A percentile compares a stretch with the other conserved stretches of the same genome.
Evolutionary conservation across 352 stramenopile species (phyloP).

Genomic region (Globisporangium lucens): DNA sequence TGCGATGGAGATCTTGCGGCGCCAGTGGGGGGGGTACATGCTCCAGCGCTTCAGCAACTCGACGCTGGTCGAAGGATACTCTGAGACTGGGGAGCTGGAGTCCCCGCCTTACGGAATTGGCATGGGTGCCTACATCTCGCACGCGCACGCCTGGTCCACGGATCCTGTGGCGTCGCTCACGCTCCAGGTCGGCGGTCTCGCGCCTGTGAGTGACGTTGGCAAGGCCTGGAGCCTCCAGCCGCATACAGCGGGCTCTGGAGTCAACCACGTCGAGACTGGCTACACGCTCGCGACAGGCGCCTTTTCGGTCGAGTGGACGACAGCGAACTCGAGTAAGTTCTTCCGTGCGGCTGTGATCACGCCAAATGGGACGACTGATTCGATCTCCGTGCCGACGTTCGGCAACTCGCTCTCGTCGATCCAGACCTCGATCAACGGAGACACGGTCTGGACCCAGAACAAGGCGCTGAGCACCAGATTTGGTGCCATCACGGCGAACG

Average conservation of each 20-base stretch:
- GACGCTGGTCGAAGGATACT: background rate
- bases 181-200: background rate
- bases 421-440: background rate
- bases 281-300: background rate
- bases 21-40: constrained; percentile 7
- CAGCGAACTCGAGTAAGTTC: background rate
- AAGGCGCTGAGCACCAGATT: background rate
- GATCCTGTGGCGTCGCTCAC: background rate
- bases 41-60: background rate
- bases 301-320: background rate
- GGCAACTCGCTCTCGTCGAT: background rate
- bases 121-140: background rate
- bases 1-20: background rate
- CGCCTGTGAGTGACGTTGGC: background rate
- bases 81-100: background rate
- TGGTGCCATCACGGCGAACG: background rate
- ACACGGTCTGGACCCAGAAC: background rate
- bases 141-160: background rate
- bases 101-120: background rate
- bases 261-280: background rate
- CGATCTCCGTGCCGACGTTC: constrained; percentile 3
- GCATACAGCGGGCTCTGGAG: background rate
- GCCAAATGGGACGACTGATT: background rate
- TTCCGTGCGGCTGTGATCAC: background rate
- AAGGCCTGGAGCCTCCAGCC: background rate